Percentiles rank a stretch among this genome's conserved stretches.
phyloP scores from a whole-genome alignment of 1,139 yeast genomes.

The Taphrina pruni region DNA sequence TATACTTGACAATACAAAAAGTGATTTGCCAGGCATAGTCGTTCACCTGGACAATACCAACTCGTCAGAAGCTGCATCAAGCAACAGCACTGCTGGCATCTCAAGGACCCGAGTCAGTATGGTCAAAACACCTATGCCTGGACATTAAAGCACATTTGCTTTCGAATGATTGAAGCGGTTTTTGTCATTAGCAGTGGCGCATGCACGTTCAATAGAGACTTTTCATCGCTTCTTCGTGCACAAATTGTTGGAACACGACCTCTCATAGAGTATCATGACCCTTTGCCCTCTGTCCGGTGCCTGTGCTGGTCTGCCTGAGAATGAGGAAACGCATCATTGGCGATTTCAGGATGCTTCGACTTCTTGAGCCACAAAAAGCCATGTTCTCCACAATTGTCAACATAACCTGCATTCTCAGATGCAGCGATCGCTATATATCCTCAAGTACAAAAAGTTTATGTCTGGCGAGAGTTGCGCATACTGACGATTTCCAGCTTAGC shows the following conservation, averaged over 20 bases:
- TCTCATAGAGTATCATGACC: background rate
- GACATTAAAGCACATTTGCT: background rate
- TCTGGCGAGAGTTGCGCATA: no score
- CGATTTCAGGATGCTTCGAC: background rate
- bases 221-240: background rate
- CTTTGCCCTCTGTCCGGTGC: background rate
- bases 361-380: background rate
- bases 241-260: no score
- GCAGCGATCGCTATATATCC: no score
- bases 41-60: slow-evolving; percentile 10
- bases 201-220: background rate
- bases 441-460: no score
- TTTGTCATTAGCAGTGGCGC: background rate
- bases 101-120: slow-evolving; percentile 8
- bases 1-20: background rate
- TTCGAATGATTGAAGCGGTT: background rate
- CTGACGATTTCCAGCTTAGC: no score
- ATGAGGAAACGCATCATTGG: no score
- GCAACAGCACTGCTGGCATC: slow-evolving; percentile 4
- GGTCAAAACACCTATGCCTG: slow-evolving; percentile 20
- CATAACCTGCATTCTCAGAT: no score
- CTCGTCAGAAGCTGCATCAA: background rate
- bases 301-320: no score
- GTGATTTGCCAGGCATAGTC: slow-evolving; percentile 8
- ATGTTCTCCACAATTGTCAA: background rate